These are phyloP conservation scores for Macrolepiota fuliginosa DNA, from an alignment of 768 basidiomycete species.

Conservation along the genomic window DNA sequence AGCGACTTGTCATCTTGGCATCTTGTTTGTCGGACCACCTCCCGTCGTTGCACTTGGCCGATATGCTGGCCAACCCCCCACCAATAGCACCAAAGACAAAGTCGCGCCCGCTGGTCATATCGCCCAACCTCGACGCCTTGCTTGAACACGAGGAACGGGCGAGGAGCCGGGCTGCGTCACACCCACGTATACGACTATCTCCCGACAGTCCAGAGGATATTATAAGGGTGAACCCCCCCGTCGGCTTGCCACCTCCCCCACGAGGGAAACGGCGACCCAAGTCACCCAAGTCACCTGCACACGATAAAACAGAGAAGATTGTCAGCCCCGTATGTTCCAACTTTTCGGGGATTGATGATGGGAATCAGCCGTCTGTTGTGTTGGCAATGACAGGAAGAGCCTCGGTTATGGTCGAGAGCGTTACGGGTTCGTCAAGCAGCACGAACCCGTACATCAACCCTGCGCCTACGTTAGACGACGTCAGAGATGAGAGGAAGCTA, in stretches of 20 bases:
- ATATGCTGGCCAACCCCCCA: not conserved
- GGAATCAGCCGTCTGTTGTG: not conserved
- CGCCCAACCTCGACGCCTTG: slow-evolving; percentile 57
- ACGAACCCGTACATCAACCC: slow-evolving; percentile 48
- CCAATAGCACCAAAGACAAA: not conserved
- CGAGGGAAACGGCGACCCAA: slow-evolving; percentile 23
- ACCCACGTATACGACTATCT: slow-evolving; percentile 7
- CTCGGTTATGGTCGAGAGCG: slow-evolving; percentile 11
- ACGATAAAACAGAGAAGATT: slow-evolving; percentile 3
- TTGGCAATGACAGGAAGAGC: slow-evolving; percentile 8
- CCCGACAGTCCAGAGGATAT: not conserved
- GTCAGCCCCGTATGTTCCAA: not conserved
- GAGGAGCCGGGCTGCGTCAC: slow-evolving; percentile 23
- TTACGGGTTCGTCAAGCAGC: slow-evolving; percentile 13
- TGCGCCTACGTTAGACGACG: slow-evolving; percentile 33
- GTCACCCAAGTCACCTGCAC: slow-evolving; percentile 15
- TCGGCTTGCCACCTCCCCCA: slow-evolving; percentile 57
- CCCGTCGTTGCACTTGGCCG: not conserved
- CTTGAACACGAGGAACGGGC: slow-evolving; percentile 54
- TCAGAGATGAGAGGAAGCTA: slow-evolving; percentile 16
- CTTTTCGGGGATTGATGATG: not conserved
- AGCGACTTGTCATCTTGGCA: not conserved
- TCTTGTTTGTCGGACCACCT: not conserved
- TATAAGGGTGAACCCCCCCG: slow-evolving; percentile 24
- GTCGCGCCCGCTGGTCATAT: slow-evolving; percentile 43